Base-by-base conservation (phyloP, 441 rosid genomes). In the Euphorbia schlechtendalii region DNA sequence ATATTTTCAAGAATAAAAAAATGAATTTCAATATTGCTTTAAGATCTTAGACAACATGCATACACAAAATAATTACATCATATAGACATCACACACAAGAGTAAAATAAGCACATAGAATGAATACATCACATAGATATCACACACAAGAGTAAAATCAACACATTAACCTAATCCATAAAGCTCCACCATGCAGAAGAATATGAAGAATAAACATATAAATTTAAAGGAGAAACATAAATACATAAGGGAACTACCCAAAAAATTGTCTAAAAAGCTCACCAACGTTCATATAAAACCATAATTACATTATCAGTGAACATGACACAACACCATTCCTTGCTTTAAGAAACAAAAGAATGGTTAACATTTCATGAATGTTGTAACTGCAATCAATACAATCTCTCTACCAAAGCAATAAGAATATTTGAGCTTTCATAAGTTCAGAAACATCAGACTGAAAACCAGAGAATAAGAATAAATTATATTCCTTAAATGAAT, bases 261-360 rank as follows among this genome's bases (percentile, higher is more conserved):
- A 28, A 41, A 46, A 13, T 11, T 13, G 40, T 17, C 13, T 53
- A 21, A 49, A 51, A 27, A 49, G 13, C 1, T 7, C 0, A 27
- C 12, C 30, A 51, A 40, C 13, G n/a, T n/a, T n/a, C n/a, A 25
- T 10, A 34, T 18, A 2, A 27, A 41, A 43, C 25, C 27, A 15
- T 0, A 17, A 17, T 36, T 51, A 18, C n/a, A 45, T 24, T 9
- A 49, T 15, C 24, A 48, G 27, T 28, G 49, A 28, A 32, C 14
- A 55, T 2, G 28, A 18, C 5, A 64, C 5, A 17, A 54, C 49
- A 22, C 56, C 21, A 64, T 79, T 88, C 99, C 99, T 95, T 67
- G 98, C 98, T 86, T 95, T 95, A 66, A 95, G 97, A 74, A 95
- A 98, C 83, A 95, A 79, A 79, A 95, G 98, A 82, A 95, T 92